Base-by-base conservation (phyloP, 495 filamentous ascomycete genomes). In the Cladorrhinum samala region DNA sequence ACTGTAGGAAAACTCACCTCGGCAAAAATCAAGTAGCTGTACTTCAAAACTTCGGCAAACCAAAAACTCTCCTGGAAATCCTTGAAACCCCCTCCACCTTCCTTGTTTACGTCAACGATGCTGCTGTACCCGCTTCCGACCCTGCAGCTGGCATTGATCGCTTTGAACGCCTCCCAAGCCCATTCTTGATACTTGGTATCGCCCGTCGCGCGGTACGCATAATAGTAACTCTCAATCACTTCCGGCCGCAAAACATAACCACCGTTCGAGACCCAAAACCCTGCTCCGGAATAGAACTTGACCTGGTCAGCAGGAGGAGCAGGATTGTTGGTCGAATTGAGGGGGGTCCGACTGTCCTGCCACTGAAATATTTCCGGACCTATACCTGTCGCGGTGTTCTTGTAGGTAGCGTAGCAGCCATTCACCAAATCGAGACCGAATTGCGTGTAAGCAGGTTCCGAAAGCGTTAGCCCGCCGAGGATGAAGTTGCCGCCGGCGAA, bases 21-120 rank as follows among this genome's bases (percentile, higher is more conserved):
- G 0, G 61, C 58, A 37, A 61, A 57, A 49, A 87, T 83, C 51
- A 95, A 60, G 64, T 88, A 94, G 19, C 76, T 71, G 69, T 95
- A 96, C 74, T 96, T 96, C 60, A 94, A 55, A 48, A 91, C 87
- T 72, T 96, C 90, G 0, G 91, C 90, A 64, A 93, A 92, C 69
- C 88, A 83, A 73, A 94, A 95, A 59, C 86, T 91, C 72, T 95
- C 90, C 75, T 91, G 85, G 62, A 83, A 83, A 57, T 94, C 83
- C 30, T 68, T 65, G 45, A 78, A 80, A 4, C 67, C 65, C 4
- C 86, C 89, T 3, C 89, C 89, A 8, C 70, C 72, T 0, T 54
- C 40, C 18, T 60, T 62, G 58, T 88, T 87, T n/a, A 93, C 89
- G 64, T 94, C 64, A 0, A 58, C 56, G 41, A 95, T 68, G 11